Base-by-base conservation (phyloP, 805 yeast species). In the Cyberlindnera xishuangbannaensis region DNA sequence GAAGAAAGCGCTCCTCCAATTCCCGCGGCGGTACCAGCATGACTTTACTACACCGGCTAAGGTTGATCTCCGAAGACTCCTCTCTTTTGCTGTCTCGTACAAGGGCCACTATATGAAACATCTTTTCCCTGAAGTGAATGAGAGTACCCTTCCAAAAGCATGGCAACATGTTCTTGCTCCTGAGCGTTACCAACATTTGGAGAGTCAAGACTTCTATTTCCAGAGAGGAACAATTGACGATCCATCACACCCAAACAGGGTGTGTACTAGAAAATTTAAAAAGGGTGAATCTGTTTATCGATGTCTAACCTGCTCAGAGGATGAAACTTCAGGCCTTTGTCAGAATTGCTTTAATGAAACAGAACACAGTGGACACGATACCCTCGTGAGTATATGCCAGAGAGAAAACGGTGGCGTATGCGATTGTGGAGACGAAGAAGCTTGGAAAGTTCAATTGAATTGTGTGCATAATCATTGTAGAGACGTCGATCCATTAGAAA, bases 381-480 rank as follows among this genome's bases (percentile, higher is more conserved):
- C 83, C 7, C 73, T 78, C 36, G 71, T 76, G 13, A 65, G 74
- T 25, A 74, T 83, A 6, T 72, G 80, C 37, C 73, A 73, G 27
- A 64, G 83, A 33, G 82, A 75, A 40, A 81, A 68, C 39, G 73
- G 73, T 37, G 84, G 88, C 10, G 45, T 51, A 4, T 53, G 57
- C 24, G 95, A 85, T 50, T 85, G 95, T 55, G 95, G 95, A 4
- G 95, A 86, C 49, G 73, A 77, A 0, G 95, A 83, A 50, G 94
- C 94, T 0, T 86, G 94, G 87, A 69, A 64, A 5, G 56, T 55
- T 12, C 57, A 65, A 2, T 61, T 76, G 27, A 49, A 61, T 11
- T 85, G 95, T 53, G 63, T 64, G 14, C 51, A 66, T 30, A 58
- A 56, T 25, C 39, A 44, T 10, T 40, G 43, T 6, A 49, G 45